Percentiles rank a stretch among this genome's conserved stretches.
These are phyloP conservation scores for Lenzites betulinus DNA, from an alignment of 768 basidiomycete species.

Conservation along the genomic window DNA sequence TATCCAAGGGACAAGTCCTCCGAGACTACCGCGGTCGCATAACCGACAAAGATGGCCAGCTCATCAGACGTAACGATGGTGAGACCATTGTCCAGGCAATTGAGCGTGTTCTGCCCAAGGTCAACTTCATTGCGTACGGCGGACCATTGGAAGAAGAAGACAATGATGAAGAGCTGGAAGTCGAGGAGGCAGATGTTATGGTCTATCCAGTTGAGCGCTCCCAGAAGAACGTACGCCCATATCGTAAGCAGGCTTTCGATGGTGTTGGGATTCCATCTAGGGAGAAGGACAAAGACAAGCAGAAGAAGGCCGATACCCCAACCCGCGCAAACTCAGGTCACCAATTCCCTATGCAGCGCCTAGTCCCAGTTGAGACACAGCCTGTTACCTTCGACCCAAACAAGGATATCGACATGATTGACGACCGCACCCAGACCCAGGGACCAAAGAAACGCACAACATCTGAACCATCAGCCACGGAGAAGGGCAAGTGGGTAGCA, in stretches of 20 bases:
- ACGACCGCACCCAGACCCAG: slow-evolving; percentile 3
- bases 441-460: not conserved
- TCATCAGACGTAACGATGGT: not conserved
- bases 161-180: not conserved
- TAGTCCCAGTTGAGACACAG: not conserved
- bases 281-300: not conserved
- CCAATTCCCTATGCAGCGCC: slow-evolving; percentile 5
- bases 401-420: slow-evolving; percentile 4
- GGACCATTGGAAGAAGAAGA: not conserved
- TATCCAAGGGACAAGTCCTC: not conserved
- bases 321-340: too few relatives aligned
- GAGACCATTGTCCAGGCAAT: slow-evolving; percentile 7
- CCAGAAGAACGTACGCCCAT: not conserved
- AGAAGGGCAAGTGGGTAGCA: too few relatives aligned
- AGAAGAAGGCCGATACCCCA: not conserved
- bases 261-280: too few relatives aligned
- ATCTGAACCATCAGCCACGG: too few relatives aligned
- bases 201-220: not conserved
- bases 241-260: not conserved
- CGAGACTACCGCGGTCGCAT: not conserved
- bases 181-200: not conserved
- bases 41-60: not conserved
- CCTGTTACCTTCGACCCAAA: not conserved
- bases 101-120: too few relatives aligned
- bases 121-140: not conserved